Percentiles rank a stretch among this genome's conserved stretches.
Evolutionary conservation across 805 yeast species (phyloP).

Genomic region (Kockiozyma suomiensis): DNA sequence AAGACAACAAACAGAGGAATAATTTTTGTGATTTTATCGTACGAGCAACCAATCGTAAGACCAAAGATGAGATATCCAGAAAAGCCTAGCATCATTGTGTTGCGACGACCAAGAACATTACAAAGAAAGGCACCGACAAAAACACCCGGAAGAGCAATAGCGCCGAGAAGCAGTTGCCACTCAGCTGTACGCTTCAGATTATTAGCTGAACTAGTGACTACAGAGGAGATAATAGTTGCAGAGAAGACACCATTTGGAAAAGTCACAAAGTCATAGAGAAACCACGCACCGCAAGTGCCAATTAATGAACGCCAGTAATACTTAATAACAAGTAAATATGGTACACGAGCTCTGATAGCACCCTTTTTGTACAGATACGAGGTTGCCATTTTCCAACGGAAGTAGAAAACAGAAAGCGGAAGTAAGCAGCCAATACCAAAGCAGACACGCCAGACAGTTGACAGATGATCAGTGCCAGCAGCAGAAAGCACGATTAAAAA

Average conservation of each 20-base stretch:
- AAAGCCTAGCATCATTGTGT: slow-evolving; percentile 72
- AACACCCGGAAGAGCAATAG: slow-evolving; percentile 73
- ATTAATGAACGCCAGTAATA: slow-evolving; percentile 69
- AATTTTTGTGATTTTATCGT: slow-evolving; percentile 57
- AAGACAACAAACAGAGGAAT: slow-evolving; percentile 67
- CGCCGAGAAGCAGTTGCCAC: slow-evolving; percentile 69
- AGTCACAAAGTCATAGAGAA: slow-evolving; percentile 76
- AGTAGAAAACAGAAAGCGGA: slow-evolving; percentile 73
- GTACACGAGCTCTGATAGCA: slow-evolving; percentile 61
- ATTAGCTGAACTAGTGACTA: slow-evolving; percentile 45
- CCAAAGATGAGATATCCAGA: slow-evolving; percentile 66
- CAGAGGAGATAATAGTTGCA: slow-evolving; percentile 59
- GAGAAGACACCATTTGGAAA: slow-evolving; percentile 78
- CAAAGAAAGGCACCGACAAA: slow-evolving; percentile 66
- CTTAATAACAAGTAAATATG: slow-evolving; percentile 61
- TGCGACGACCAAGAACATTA: slow-evolving; percentile 69
- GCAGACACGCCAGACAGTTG: slow-evolving; percentile 64
- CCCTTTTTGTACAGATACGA: slow-evolving; percentile 64
- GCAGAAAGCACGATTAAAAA: slow-evolving; percentile 70
- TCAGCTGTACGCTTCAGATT: slow-evolving; percentile 64
- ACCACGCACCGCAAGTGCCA: slow-evolving; percentile 79
- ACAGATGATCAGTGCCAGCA: slow-evolving; percentile 45
- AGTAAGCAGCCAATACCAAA: slow-evolving; percentile 66
- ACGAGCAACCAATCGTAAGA: slow-evolving; percentile 50
- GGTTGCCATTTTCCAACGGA: slow-evolving; percentile 69